Conservation (phyloP, 2,329 filamentous ascomycete species). For the Clathrospora elynae region DNA sequence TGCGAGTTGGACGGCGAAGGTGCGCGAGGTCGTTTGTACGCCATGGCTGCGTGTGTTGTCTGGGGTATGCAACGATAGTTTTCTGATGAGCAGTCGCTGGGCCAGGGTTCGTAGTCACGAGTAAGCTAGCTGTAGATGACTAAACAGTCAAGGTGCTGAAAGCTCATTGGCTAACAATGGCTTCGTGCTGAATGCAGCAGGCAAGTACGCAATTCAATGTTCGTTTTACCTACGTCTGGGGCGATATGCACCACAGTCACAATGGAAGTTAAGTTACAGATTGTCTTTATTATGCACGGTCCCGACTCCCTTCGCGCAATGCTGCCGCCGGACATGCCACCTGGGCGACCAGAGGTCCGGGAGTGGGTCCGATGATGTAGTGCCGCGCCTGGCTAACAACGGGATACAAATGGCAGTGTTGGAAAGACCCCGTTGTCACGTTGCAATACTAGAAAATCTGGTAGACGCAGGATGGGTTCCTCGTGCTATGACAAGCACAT, state of each 20-base stretch:
- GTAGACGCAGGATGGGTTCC: background rate
- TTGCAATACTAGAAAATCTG: no score
- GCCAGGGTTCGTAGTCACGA: conserved; percentile 7
- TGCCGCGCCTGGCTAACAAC: conserved; percentile 12
- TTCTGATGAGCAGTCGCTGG: background rate
- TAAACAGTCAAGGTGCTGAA: conserved; percentile 4
- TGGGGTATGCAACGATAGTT: background rate
- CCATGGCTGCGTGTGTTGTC: conserved; percentile 26
- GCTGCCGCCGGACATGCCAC: conserved; percentile 9
- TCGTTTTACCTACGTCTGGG: no score
- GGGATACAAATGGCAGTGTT: background rate
- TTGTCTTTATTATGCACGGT: no score
- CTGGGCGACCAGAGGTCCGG: conserved; percentile 7
- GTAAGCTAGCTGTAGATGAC: conserved; percentile 6
- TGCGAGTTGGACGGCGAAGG: conserved; percentile 54
- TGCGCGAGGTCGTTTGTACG: conserved; percentile 42
- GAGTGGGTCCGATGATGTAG: conserved; percentile 24
- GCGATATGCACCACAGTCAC: no score
- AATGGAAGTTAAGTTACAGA: no score
- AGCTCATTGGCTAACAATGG: conserved; percentile 3
- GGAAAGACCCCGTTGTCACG: background rate
- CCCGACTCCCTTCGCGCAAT: no score
- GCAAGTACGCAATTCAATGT: no score
- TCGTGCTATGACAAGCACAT: no score
- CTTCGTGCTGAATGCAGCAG: no score